A percentile compares a stretch with the other conserved stretches of the same genome.
phyloP scores from a whole-genome alignment of 768 basidiomycete genomes.

The Suillus clintonianus region DNA sequence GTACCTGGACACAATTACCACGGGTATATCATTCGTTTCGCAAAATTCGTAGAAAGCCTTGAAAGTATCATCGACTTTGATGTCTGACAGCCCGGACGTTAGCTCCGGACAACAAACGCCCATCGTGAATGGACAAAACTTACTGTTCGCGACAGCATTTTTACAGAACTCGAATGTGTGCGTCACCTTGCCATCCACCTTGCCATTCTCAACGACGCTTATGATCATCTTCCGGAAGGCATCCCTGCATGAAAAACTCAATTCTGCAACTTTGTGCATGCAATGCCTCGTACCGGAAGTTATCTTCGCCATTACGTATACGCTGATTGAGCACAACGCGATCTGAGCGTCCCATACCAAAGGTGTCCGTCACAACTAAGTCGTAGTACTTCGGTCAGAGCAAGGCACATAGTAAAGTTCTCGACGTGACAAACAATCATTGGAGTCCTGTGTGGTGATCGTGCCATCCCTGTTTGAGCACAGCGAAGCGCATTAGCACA shows the following conservation, averaged over 20 bases:
- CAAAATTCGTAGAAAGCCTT: conserved; percentile 86
- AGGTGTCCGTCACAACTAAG: conserved; percentile 84
- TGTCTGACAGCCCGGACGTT: conserved; percentile 50
- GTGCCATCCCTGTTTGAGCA: conserved; percentile 75
- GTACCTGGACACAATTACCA: conserved; percentile 92
- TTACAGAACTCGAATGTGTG: conserved; percentile 88
- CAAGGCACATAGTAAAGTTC: background rate
- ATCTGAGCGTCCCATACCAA: conserved; percentile 79
- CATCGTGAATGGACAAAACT: conserved; percentile 24
- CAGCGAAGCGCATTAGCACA: background rate
- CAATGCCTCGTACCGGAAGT: conserved; percentile 58
- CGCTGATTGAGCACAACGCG: conserved; percentile 74
- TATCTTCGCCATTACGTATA: conserved; percentile 63
- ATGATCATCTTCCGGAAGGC: conserved; percentile 85
- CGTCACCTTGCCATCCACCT: background rate
- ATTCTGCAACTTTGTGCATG: conserved; percentile 19
- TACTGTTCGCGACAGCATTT: conserved; percentile 70
- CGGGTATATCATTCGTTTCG: conserved; percentile 75
- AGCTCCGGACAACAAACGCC: conserved; percentile 14
- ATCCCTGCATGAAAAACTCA: conserved; percentile 56
- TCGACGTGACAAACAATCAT: conserved; percentile 68
- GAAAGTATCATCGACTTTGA: conserved; percentile 87
- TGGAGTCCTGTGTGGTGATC: conserved; percentile 90
- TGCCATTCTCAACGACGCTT: conserved; percentile 69
- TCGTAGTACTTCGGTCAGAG: background rate